Percentiles rank a stretch among this genome's conserved stretches.
Conservation (phyloP, 2,329 filamentous ascomycete genomes). For the Colletotrichum sp. region DNA sequence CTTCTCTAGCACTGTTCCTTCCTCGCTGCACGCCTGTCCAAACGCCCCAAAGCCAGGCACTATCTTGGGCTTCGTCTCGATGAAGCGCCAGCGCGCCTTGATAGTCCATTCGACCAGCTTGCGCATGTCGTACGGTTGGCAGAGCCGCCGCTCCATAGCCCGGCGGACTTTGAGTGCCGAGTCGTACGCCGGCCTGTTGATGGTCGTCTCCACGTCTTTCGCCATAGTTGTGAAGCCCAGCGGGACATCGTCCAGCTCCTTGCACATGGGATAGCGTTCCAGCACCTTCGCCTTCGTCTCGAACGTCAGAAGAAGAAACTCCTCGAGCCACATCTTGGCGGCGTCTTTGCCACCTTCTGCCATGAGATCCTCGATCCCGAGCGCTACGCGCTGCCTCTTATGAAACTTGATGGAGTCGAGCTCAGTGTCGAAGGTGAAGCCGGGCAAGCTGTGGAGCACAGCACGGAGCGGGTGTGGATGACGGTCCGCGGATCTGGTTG, state of each 20-base stretch:
- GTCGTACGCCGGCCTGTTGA: not conserved
- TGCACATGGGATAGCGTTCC: not conserved
- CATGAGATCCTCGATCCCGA: not conserved
- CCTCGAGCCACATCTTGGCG: not conserved
- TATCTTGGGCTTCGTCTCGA: not conserved
- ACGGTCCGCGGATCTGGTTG: not conserved
- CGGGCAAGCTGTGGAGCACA: not conserved
- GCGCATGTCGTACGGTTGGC: not conserved
- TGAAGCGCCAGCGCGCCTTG: not conserved
- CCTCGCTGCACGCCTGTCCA: not conserved
- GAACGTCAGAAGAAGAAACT: conserved; percentile 1
- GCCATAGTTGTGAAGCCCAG: not conserved
- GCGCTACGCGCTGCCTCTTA: not conserved
- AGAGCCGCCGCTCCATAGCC: conserved; percentile 3
- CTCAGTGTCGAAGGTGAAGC: conserved; percentile 1
- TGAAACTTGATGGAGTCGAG: conserved; percentile 1
- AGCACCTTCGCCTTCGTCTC: not conserved
- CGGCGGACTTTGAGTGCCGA: not conserved
- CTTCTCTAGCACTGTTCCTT: not conserved
- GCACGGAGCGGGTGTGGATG: not conserved
- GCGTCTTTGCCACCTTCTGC: not conserved
- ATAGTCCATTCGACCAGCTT: conserved; percentile 1
- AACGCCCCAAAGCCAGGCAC: conserved; percentile 6
- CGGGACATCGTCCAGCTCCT: not conserved
- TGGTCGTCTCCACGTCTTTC: not conserved